Conservation (phyloP, 331 rosid species). For the Spiraea crenata region DNA sequence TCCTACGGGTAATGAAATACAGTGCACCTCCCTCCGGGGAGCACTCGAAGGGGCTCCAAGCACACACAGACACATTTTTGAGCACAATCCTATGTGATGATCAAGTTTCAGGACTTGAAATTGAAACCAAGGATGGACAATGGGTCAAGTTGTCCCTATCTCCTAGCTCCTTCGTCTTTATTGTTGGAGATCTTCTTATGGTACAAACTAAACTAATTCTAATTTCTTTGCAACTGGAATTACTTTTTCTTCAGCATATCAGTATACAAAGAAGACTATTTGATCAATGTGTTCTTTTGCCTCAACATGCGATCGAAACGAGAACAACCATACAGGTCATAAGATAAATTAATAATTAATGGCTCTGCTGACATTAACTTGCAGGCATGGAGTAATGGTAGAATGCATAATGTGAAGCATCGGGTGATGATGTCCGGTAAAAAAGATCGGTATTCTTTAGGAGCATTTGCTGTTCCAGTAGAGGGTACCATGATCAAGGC, state of each 20-base stretch:
- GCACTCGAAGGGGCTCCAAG: not conserved
- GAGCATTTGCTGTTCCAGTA: not conserved
- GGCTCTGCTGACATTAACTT: not conserved
- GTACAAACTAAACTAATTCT: not conserved
- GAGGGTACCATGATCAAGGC: constrained; percentile 7
- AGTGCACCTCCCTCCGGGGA: not conserved
- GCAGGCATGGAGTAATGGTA: constrained; percentile 29
- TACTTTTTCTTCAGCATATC: not conserved
- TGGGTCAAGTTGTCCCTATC: not conserved
- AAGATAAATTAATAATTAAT: no score
- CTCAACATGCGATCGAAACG: not conserved
- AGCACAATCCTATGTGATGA: constrained; percentile 2
- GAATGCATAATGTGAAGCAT: not conserved
- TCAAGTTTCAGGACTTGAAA: constrained; percentile 6
- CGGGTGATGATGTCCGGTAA: constrained; percentile 1
- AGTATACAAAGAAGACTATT: not conserved
- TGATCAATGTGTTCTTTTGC: not conserved
- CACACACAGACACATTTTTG: not conserved
- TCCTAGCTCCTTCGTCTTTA: not conserved
- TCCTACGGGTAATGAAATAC: not conserved
- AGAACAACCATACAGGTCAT: no score
- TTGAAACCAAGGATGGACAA: constrained; percentile 9
- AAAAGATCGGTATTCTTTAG: constrained; percentile 5
- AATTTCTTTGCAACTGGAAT: not conserved
- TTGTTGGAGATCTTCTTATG: constrained; percentile 10